Evolutionary conservation across 2,329 filamentous ascomycete genomes (phyloP).

Genomic region (Simplicillium sp.): DNA sequence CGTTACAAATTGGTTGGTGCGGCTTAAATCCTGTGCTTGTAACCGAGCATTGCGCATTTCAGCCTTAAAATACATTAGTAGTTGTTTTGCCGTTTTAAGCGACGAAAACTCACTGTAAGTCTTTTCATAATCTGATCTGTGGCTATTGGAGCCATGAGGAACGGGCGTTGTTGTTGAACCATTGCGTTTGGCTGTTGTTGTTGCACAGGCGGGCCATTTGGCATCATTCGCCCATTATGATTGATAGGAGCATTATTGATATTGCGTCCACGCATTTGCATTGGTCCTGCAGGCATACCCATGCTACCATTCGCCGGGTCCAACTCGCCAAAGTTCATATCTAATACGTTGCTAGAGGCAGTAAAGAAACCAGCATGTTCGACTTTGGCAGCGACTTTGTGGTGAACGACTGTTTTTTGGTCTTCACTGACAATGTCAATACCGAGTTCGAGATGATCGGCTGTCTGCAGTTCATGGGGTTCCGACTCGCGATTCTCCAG

Average conservation of each 20-base stretch:
- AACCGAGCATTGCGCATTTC: conserved; percentile 87
- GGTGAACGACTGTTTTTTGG: conserved; percentile 95
- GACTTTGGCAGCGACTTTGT: conserved; percentile 94
- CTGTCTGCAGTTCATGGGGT: conserved; percentile 82
- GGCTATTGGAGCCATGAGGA: conserved; percentile 80
- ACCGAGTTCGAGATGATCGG: conserved; percentile 86
- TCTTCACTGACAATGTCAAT: conserved; percentile 99
- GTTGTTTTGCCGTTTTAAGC: too few relatives aligned
- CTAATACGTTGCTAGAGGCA: conserved; percentile 65
- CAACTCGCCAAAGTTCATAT: conserved; percentile 87
- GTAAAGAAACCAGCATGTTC: conserved; percentile 85
- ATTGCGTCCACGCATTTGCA: conserved; percentile 61
- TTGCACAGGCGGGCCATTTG: conserved; percentile 28
- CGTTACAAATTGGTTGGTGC: conserved; percentile 74
- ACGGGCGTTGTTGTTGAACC: conserved; percentile 62
- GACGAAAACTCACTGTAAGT: conserved; percentile 20
- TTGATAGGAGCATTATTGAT: conserved; percentile 56
- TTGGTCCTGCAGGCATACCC: conserved; percentile 59
- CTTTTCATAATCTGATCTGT: conserved; percentile 88
- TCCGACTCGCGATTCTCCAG: conserved; percentile 95
- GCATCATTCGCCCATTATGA: conserved; percentile 52
- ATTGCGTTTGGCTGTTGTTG: conserved; percentile 47
- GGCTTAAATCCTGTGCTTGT: conserved; percentile 75
- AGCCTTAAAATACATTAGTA: conserved; percentile 14
- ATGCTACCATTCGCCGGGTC: conserved; percentile 70